phyloP scores from a whole-genome alignment of 2,329 filamentous ascomycete genomes.

The Fusarium abutilonis region DNA sequence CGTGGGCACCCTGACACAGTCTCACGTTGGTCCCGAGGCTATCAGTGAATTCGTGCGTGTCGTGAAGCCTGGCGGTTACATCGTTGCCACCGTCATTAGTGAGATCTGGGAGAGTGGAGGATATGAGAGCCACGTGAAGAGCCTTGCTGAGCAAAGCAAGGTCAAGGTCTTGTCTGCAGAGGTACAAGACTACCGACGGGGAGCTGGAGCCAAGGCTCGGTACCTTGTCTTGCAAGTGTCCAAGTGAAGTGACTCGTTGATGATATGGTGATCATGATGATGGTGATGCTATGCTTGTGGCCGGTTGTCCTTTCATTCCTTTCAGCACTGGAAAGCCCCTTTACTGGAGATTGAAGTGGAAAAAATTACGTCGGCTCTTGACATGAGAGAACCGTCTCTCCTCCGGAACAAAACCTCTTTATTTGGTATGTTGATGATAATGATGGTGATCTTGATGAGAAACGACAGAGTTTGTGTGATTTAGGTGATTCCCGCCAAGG shows the following conservation, averaged over 20 bases:
- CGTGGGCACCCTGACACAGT: slow-evolving; percentile 64
- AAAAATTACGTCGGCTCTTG: slow-evolving; percentile 7
- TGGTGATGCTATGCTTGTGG: slow-evolving; percentile 14
- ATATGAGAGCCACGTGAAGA: slow-evolving; percentile 56
- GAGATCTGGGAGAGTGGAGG: slow-evolving; percentile 60
- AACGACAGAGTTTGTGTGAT: slow-evolving; percentile 21
- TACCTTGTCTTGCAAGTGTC: slow-evolving; percentile 47
- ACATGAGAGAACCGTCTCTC: neutral
- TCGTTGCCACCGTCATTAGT: slow-evolving; percentile 62
- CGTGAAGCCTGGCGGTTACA: slow-evolving; percentile 56
- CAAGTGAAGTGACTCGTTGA: slow-evolving; percentile 23
- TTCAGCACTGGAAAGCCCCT: slow-evolving; percentile 7
- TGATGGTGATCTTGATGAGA: slow-evolving; percentile 28
- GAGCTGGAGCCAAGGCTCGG: slow-evolving; percentile 46
- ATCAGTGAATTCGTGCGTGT: slow-evolving; percentile 62
- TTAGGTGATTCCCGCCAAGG: slow-evolving; percentile 14
- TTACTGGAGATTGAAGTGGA: slow-evolving; percentile 3
- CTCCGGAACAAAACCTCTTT: neutral
- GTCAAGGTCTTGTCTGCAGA: slow-evolving; percentile 45
- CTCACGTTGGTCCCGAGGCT: slow-evolving; percentile 62
- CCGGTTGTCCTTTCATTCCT: neutral
- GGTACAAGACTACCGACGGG: slow-evolving; percentile 48
- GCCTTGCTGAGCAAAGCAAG: slow-evolving; percentile 42
- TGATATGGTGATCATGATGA: slow-evolving; percentile 24
- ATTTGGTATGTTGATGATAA: slow-evolving; percentile 13